Percentiles rank a stretch among this genome's conserved stretches.
Evolutionary conservation across 805 yeast genomes (phyloP).

Genomic region (Candida pini): DNA sequence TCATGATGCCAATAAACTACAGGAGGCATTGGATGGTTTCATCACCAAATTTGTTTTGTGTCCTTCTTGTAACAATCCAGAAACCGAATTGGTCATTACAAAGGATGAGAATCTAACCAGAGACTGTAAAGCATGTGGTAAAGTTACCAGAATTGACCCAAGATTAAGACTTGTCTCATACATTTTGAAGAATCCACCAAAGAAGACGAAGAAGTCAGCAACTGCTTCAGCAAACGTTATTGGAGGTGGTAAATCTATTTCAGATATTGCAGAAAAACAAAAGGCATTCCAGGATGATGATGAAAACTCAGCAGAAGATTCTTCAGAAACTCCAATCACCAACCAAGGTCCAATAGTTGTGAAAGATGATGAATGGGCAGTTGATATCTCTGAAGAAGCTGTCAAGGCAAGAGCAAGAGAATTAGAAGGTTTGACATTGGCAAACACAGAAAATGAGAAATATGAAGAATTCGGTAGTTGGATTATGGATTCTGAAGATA

Average conservation of each 20-base stretch:
- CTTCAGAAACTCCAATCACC: constrained; percentile 43
- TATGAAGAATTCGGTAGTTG: constrained; percentile 86
- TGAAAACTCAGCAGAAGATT: constrained; percentile 26
- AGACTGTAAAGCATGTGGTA: constrained; percentile 99
- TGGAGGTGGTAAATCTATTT: constrained; percentile 78
- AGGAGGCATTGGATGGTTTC: constrained; percentile 92
- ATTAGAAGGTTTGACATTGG: constrained; percentile 57
- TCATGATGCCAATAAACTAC: constrained; percentile 84
- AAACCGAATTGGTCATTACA: constrained; percentile 82
- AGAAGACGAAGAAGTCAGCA: constrained; percentile 71
- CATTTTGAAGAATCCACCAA: constrained; percentile 86
- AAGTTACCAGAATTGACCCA: constrained; percentile 75
- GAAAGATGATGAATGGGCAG: constrained; percentile 94
- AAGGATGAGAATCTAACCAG: constrained; percentile 71
- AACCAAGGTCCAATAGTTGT: constrained; percentile 61
- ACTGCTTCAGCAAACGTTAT: constrained; percentile 86
- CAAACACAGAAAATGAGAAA: constrained; percentile 37
- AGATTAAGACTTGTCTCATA: constrained; percentile 83
- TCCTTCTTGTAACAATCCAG: constrained; percentile 94
- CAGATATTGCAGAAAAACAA: constrained; percentile 64
- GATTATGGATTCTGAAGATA: constrained; percentile 53
- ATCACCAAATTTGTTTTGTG: constrained; percentile 90
- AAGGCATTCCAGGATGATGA: constrained; percentile 31
- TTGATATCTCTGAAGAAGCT: constrained; percentile 95
- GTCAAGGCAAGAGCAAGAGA: constrained; percentile 87